Evolutionary conservation across 176 grass and related monocot genomes (phyloP), one percentile per base, ranked within the genome.

Genomic region (Calamus simplicifolius): DNA sequence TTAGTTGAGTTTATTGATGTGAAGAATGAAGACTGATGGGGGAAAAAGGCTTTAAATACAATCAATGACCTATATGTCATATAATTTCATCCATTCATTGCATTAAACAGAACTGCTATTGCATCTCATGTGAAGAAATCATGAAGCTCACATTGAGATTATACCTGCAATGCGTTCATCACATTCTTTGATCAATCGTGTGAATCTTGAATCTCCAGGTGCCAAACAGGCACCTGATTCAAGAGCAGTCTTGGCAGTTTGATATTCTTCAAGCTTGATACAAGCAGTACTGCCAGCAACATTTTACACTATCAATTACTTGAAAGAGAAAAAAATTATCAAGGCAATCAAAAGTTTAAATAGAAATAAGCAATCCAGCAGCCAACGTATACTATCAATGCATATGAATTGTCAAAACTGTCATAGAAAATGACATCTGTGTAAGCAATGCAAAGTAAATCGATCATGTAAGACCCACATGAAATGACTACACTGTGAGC

Each of bases 211-310:
- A 68, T 89, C 81, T 53, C 30, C 73, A n/a, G 74, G 78, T 2
- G 76, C 71, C 43, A 89, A 49, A 27, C 61, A 25, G 67, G 73
- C 18, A 58, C 86, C 86, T 49, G 66, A 61, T 68, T 89, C 53
- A n/a, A 62, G 74, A 15, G 74, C 66, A 48, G 81, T 38, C 15
- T 77, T 72, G 43, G 81, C 81, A 54, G 62, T 75, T 51, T 75
- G 77, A 65, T 76, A 89, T 28, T 85, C 77, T 74, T 75, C 74
- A 43, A 89, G 70, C 62, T 79, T 79, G 43, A 79, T 72, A 67
- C 74, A 79, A 53, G 77, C 81, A 71, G 68, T 82, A 53, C 79
- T 82, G 52, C 58, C 35, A 16, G 5, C 29, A 43, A 1, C 27
- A 49, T 48, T 16, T 66, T 57, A 25, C 7, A 57, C 29, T 58